Base-by-base conservation (phyloP, 352 stramenopile species). In the Globisporangium viniferum region DNA sequence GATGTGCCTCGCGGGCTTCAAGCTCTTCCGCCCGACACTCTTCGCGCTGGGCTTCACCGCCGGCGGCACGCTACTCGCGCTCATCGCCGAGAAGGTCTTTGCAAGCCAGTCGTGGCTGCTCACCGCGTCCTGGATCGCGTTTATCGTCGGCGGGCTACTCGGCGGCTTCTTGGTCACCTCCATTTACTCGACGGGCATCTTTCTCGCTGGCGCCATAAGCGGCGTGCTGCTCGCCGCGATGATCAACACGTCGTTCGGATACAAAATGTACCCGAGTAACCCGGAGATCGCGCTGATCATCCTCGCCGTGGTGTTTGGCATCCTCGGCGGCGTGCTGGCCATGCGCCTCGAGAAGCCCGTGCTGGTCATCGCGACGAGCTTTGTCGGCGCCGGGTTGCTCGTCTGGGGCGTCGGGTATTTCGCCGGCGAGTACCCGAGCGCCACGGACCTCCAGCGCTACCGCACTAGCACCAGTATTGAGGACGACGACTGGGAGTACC, bases 401-500 rank as follows among this genome's bases (percentile, higher is more conserved):
- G 66, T 86, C 12, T 87, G 80, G 71, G 82, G 84, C 35, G 66
- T 84, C 2, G 85, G 85, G 2, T 90, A 91, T 67, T 91, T 90
- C 55, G 79, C 77, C 14, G 79, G 79, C 27, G 46, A 84, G 70
- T 89, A 84, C 64, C 80, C 82, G 20, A 73, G 66, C 33, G 71
- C 74, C 18, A 75, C 67, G 10, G 65, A 74, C 59, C 73, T 87
- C 44, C 73, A 79, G 67, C 57, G 72, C 14, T 84, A 82, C 67
- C 72, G 71, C 33, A 66, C 72, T 31, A 62, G 73, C 22, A 48
- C 14, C 14, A 46, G 69, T 29, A 31, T 62, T n/a, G 41, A 49
- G 41, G 41, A 22, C 29, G 77, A 75, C 36, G 68, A 81, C 51
- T 83, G 68, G 56, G 64, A 75, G 44, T 88, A 88, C 73, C 33